Base-by-base conservation (phyloP, 768 basidiomycete species). In the Rhodosporidiobolus sp. region DNA sequence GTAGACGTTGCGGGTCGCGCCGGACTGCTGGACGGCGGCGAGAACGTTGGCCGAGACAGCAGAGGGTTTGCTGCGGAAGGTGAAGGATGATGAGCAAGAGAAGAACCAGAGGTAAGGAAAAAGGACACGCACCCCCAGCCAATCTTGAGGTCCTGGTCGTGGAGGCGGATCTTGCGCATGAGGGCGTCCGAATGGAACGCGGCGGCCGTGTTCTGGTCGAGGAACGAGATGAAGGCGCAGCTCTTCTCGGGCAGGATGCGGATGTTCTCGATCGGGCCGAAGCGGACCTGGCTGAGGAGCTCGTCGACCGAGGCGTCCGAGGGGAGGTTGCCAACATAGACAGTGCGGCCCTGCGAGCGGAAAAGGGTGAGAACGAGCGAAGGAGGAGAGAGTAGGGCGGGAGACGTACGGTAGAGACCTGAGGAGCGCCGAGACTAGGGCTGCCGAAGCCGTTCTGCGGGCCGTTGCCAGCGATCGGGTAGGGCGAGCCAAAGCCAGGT, bases 101-200 rank as follows among this genome's bases (percentile, higher is more conserved):
- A 6, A 26, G 24, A 30, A 17, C 2, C 26, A 54, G 20, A 32
- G 30, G 34, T 16, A 45, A 14, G 11, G 12, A 28, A 24, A 30
- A 46, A n/a, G 28, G 0, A 34, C 0, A 55, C 65, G 28, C 35
- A 62, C 59, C 95, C 96, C 95, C 95, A 99, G 30, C 96, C 96
- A 75, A 99, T 94, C 83, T 94, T 94, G 78, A 99, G 88, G 81
- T 97, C 96, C 80, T 96, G 93, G 5, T 90, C 91, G 80, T 97
- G 95, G 22, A 99, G 85, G 28, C 90, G 83, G 72, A 98, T 83
- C 81, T 96, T 97, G 84, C 96, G 94, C 80, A 97, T 89, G 45
- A 90, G 88, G 2, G 95, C 95, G 79, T 98, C 96, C 50, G 95
- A 94, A 78, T 95, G 92, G 86, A 99, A 99, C 0, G 93, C 94